Percentiles rank a stretch among this genome's conserved stretches.
phyloP scores from a whole-genome alignment of 148 eudicot species.

The Amaranthus palmeri region DNA sequence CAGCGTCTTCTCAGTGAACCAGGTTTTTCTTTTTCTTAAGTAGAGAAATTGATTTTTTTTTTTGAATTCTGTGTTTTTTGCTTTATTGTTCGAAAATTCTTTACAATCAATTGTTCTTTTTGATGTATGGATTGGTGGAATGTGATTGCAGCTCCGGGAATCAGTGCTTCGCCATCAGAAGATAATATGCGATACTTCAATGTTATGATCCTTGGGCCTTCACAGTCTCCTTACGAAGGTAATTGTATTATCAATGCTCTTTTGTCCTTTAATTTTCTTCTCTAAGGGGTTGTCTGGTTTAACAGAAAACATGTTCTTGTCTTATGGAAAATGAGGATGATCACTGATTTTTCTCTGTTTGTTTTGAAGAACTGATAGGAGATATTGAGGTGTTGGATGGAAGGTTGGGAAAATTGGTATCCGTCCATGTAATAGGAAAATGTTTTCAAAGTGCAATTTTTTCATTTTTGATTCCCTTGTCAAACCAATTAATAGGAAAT shows the following conservation, averaged over 20 bases:
- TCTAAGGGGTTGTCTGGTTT: no score
- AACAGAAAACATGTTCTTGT: no score
- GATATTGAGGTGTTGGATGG: no score
- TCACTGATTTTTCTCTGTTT: no score
- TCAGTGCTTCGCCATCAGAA: conserved; percentile 96
- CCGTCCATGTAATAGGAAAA: no score
- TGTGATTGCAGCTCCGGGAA: conserved; percentile 78
- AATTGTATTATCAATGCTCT: neutral
- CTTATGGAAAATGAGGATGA: no score
- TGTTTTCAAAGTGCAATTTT: no score
- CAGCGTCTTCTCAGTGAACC: conserved; percentile 98
- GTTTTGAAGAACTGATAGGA: no score
- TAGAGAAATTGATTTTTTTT: neutral
- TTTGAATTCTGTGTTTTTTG: neutral
- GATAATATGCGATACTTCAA: conserved; percentile 93
- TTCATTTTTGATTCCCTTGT: no score
- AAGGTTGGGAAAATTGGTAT: no score
- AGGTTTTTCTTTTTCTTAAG: conserved; percentile 26
- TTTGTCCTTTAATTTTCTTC: neutral
- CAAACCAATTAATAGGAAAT: no score
- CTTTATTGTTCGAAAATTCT: neutral
- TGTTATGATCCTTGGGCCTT: conserved; percentile 96
- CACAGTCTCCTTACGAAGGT: conserved; percentile 99
- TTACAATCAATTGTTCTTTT: neutral
- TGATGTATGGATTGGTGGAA: conserved; percentile 11